Evolutionary conservation across 371 early-diverging fungal genomes (phyloP), one percentile per base, ranked within the genome.

Genomic region (Mycotypha africana): DNA sequence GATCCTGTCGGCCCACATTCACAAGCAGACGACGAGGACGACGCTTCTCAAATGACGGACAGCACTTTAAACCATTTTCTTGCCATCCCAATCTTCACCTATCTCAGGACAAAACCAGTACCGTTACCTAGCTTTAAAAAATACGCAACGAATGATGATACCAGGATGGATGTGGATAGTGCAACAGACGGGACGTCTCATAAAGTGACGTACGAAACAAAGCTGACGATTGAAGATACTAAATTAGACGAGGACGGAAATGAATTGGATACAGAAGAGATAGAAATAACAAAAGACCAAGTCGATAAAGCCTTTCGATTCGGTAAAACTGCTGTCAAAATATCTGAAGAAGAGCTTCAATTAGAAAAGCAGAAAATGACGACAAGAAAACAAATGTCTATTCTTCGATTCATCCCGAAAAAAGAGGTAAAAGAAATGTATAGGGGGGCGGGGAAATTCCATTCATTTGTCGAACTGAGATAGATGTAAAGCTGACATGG

Each of bases 291-390:
- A 7, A 53, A 52, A 35, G 74, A 78, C 10, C 75, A 83, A 22
- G 49, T 85, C 4, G 75, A 81, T 26, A 76, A 71, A 47, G 88
- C 81, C 0, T 86, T 79, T 57, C 53, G 63, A 39, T 85, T 82
- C 53, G 90, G 91, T 41, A 86, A 82, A 53, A 74, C 76, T 0
- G 46, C 79, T 14, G 78, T 90, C 1, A 80, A 82, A 14, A 71
- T 87, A 12, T 61, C 69, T 11, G 59, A 55, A 2, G 80, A 78
- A 37, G 86, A 86, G 15, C 30, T 28, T 12, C 6, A 8, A 54
- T 63, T 78, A 47, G 75, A 78, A 9, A 73, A 70, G 16, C 60
- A 77, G 45, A 71, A 80, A 40, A 53, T 86, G 10, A 26, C 61
- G 8, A 81, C 84, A 0, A 53, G 38, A 5, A 84, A 80, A 45